Conservation (phyloP, 495 filamentous ascomycete species). For the Penicillium mononematosum region DNA sequence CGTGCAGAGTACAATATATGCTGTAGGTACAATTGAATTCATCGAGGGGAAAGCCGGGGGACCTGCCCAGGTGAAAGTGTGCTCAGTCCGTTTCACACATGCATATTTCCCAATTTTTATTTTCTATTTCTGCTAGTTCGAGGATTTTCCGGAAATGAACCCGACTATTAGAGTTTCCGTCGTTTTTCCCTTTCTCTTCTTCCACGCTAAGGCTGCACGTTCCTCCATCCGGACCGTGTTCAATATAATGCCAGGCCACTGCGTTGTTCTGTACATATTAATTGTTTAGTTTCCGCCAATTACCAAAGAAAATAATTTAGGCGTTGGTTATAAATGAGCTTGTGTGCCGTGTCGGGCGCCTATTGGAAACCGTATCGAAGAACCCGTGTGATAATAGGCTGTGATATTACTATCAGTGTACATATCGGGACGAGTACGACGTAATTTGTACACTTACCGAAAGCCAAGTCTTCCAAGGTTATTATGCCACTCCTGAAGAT, state of each 20-base stretch:
- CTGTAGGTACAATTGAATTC: neutral
- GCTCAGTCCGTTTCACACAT: slow-evolving; percentile 11
- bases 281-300: slow-evolving; percentile 2
- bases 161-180: slow-evolving; percentile 13
- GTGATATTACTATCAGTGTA: slow-evolving; percentile 8
- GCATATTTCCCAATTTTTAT: neutral
- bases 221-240: slow-evolving; percentile 1
- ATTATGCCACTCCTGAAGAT: slow-evolving; percentile 5
- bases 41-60: neutral
- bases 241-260: slow-evolving; percentile 8
- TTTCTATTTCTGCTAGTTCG: neutral
- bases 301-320: neutral
- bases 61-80: neutral
- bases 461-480: slow-evolving; percentile 1
- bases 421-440: neutral
- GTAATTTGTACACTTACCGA: neutral
- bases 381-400: neutral
- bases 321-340: slow-evolving; percentile 8
- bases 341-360: slow-evolving; percentile 22
- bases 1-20: too few relatives aligned
- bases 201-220: slow-evolving; percentile 15
- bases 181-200: neutral
- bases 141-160: slow-evolving; percentile 8
- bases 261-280: slow-evolving; percentile 2
- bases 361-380: slow-evolving; percentile 8